Percentiles rank a stretch among this genome's conserved stretches.
phyloP scores from a whole-genome alignment of 805 yeast genomes.

The Metschnikowia vanudenii region DNA sequence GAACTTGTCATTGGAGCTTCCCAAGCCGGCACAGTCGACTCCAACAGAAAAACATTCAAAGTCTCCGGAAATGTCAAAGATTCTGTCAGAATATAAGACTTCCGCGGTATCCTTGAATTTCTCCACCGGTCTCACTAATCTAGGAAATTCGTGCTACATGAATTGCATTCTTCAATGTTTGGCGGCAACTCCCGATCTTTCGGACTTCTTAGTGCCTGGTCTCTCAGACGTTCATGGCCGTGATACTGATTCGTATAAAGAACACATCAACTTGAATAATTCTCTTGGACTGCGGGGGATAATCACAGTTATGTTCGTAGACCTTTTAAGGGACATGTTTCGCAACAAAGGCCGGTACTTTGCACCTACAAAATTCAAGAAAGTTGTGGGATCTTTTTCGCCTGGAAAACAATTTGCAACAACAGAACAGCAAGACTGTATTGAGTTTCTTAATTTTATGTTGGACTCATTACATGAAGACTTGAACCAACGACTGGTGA shows the following conservation, averaged over 20 bases:
- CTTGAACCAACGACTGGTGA: constrained; percentile 58
- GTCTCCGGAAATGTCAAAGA: background rate
- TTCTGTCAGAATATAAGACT: background rate
- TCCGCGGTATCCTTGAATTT: background rate
- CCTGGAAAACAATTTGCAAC: constrained; percentile 57
- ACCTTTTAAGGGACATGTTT: constrained; percentile 54
- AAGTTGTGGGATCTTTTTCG: constrained; percentile 64
- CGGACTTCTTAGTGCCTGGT: constrained; percentile 52
- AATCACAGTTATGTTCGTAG: constrained; percentile 66
- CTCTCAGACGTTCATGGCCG: background rate
- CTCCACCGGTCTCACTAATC: constrained; percentile 70
- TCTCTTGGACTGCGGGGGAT: constrained; percentile 79
- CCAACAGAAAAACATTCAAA: background rate
- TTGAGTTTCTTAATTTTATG: constrained; percentile 73
- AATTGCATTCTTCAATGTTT: constrained; percentile 87
- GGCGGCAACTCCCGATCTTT: constrained; percentile 65
- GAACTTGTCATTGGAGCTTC: background rate
- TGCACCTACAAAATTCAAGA: constrained; percentile 65
- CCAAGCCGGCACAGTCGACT: background rate
- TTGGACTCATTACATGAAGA: constrained; percentile 83
- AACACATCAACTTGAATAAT: constrained; percentile 70
- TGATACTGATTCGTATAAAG: constrained; percentile 50
- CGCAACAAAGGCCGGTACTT: constrained; percentile 46
- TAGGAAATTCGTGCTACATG: constrained; percentile 93
- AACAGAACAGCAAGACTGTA: constrained; percentile 79